These are phyloP conservation scores for Hypoxylon rubiginosum DNA, from an alignment of 2,329 filamentous ascomycete species.

Conservation along the genomic window DNA sequence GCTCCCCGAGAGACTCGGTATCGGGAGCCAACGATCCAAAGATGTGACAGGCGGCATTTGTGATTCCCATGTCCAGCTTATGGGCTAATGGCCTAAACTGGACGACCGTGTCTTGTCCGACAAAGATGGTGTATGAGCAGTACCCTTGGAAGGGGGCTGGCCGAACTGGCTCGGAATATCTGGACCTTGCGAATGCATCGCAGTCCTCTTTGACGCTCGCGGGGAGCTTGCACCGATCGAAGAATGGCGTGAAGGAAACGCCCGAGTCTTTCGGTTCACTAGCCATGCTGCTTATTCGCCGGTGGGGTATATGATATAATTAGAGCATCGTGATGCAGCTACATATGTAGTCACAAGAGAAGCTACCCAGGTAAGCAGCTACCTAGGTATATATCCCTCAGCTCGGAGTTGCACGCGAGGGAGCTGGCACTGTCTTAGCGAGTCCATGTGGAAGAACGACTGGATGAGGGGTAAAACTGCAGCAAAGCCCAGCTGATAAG, in stretches of 20 bases:
- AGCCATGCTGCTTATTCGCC: slow-evolving; percentile 40
- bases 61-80: slow-evolving; percentile 56
- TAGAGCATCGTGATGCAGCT: slow-evolving; percentile 13
- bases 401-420: slow-evolving; percentile 12
- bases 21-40: slow-evolving; percentile 60
- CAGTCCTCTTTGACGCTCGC: slow-evolving; percentile 46
- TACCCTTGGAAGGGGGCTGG: slow-evolving; percentile 61
- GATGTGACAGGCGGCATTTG: slow-evolving; percentile 54
- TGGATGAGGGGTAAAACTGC: slow-evolving; percentile 39
- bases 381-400: slow-evolving; percentile 29
- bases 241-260: slow-evolving; percentile 46
- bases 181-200: slow-evolving; percentile 52
- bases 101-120: slow-evolving; percentile 56
- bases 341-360: neutral
- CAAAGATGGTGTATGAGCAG: slow-evolving; percentile 64
- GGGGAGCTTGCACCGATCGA: slow-evolving; percentile 49
- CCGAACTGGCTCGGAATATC: slow-evolving; percentile 52
- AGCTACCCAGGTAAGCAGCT: too few relatives aligned
- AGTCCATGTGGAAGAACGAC: slow-evolving; percentile 29
- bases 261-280: slow-evolving; percentile 46
- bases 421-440: slow-evolving; percentile 10
- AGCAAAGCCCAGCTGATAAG: slow-evolving; percentile 31
- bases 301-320: slow-evolving; percentile 6
- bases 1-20: slow-evolving; percentile 55
- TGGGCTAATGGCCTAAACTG: slow-evolving; percentile 64